A percentile compares a stretch with the other conserved stretches of the same genome.
Conservation (phyloP, 306 rosid species). For the Abrus pulchellus region DNA sequence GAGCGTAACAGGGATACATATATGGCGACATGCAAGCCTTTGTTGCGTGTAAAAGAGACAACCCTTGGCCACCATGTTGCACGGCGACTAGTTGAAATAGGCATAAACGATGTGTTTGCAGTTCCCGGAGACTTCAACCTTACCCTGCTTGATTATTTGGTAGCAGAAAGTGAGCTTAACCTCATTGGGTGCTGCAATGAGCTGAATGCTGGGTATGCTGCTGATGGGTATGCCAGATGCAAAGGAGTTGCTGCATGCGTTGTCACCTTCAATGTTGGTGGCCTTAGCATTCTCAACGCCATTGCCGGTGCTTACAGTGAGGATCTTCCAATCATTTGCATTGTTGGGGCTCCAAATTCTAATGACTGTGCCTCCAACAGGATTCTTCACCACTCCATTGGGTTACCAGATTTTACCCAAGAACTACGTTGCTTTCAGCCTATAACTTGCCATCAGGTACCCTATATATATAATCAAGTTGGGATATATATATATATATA, state of each 20-base stretch:
- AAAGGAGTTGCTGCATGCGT: slow-evolving; percentile 41
- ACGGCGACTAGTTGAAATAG: slow-evolving; percentile 39
- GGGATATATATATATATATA: too few relatives aligned
- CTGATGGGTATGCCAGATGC: slow-evolving; percentile 51
- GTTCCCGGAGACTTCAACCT: slow-evolving; percentile 41
- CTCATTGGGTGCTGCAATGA: slow-evolving; percentile 51
- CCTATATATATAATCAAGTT: too few relatives aligned
- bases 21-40: too few relatives aligned
- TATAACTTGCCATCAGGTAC: slow-evolving; percentile 18
- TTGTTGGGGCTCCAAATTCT: slow-evolving; percentile 39
- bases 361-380: background rate
- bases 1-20: too few relatives aligned
- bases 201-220: slow-evolving; percentile 48
- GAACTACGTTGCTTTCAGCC: slow-evolving; percentile 38
- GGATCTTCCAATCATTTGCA: slow-evolving; percentile 41
- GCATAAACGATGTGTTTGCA: slow-evolving; percentile 39
- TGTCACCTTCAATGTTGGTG: slow-evolving; percentile 40
- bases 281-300: slow-evolving; percentile 35
- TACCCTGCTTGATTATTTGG: slow-evolving; percentile 23
- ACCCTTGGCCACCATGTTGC: slow-evolving; percentile 39
- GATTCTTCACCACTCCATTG: slow-evolving; percentile 38
- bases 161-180: slow-evolving; percentile 27
- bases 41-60: too few relatives aligned
- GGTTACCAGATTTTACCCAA: background rate
- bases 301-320: slow-evolving; percentile 48